Percentiles rank a stretch among this genome's conserved stretches.
Conservation (phyloP, 495 filamentous ascomycete species). For the Penicillium pancosmium region DNA sequence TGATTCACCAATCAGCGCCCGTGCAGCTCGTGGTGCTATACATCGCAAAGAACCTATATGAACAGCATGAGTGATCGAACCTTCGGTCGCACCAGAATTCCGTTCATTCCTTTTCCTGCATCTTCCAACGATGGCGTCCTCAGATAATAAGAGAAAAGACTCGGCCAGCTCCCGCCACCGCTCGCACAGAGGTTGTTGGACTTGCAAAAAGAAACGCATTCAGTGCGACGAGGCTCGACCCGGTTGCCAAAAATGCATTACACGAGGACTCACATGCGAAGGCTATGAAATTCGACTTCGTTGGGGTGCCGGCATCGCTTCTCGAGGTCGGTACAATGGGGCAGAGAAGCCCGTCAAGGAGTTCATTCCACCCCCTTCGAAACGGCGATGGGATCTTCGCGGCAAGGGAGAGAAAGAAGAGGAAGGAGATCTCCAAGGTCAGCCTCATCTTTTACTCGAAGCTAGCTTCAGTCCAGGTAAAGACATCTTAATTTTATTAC, state of each 20-base stretch:
- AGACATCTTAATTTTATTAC: background rate
- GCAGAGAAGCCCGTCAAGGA: constrained; percentile 33
- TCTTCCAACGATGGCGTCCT: constrained; percentile 13
- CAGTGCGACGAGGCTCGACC: constrained; percentile 34
- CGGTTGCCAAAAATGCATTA: constrained; percentile 24
- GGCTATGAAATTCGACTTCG: constrained; percentile 35
- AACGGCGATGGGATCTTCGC: constrained; percentile 30
- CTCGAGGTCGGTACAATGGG: constrained; percentile 29
- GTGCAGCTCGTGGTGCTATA: constrained; percentile 9
- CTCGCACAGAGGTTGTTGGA: constrained; percentile 36
- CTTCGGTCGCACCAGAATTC: constrained; percentile 8
- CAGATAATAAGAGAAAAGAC: constrained; percentile 20
- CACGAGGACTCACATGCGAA: constrained; percentile 26
- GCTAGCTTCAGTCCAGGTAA: constrained; percentile 18
- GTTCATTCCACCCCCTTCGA: constrained; percentile 28
- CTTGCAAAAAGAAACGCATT: constrained; percentile 31
- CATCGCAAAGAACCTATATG: constrained; percentile 18
- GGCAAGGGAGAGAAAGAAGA: constrained; percentile 12
- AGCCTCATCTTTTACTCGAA: constrained; percentile 20
- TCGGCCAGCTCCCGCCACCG: constrained; percentile 19
- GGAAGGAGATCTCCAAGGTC: constrained; percentile 16
- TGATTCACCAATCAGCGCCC: constrained; percentile 28
- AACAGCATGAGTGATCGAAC: constrained; percentile 4
- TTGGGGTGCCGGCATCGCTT: constrained; percentile 36
- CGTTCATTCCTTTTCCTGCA: constrained; percentile 3